Evolutionary conservation across 345 rosid species (phyloP).

Genomic region (Firmiana major): DNA sequence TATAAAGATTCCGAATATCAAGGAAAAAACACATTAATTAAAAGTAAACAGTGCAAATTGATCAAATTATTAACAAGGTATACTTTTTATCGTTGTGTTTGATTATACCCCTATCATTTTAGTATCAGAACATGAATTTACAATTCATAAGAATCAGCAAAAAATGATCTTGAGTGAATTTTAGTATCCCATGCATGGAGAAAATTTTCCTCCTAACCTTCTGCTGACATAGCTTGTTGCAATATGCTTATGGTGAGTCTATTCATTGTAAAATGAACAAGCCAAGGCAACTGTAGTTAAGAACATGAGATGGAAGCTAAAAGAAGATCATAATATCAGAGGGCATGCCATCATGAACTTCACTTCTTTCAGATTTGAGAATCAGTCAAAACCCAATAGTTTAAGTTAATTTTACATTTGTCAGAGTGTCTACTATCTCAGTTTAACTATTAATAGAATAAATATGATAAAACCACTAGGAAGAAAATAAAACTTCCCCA

Average conservation of each 20-base stretch:
- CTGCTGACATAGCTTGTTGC: background rate
- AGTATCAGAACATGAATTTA: conserved; percentile 1
- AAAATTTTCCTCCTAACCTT: background rate
- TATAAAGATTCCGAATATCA: conserved; percentile 27
- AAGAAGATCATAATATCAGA: background rate
- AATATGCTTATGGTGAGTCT: background rate
- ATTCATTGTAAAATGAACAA: conserved; percentile 8
- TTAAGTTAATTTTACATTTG: conserved; percentile 3
- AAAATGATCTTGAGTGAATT: background rate
- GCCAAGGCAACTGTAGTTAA: background rate
- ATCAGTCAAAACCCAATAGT: background rate
- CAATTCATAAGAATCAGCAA: background rate
- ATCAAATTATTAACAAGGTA: background rate
- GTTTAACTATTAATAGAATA: conserved; percentile 1
- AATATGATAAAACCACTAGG: background rate
- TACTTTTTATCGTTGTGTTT: background rate
- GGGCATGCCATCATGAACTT: background rate
- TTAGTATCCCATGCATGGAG: background rate
- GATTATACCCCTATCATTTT: background rate
- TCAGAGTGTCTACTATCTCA: background rate
- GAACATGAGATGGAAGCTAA: background rate
- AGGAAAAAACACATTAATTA: background rate
- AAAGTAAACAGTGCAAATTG: background rate
- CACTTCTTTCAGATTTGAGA: conserved; percentile 2
- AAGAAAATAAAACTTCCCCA: background rate